These are phyloP conservation scores for Saccharomycopsis schoenii DNA, from an alignment of 805 yeast genomes.

Conservation along the genomic window DNA sequence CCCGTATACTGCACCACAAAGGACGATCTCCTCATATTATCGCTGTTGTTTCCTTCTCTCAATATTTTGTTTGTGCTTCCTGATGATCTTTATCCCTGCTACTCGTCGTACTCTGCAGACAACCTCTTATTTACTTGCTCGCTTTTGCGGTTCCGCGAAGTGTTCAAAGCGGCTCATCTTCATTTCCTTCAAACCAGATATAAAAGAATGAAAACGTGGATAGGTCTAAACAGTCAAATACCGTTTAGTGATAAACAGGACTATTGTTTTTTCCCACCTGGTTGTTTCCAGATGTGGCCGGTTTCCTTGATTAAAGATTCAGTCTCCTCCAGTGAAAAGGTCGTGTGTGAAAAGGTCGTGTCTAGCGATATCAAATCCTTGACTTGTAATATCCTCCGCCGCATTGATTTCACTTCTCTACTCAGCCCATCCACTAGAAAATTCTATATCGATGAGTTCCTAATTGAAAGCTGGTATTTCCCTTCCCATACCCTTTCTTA, in stretches of 20 bases:
- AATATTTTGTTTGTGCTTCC: neutral
- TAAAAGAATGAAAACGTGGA: neutral
- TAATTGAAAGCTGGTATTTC: slow-evolving; percentile 56
- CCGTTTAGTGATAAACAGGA: neutral
- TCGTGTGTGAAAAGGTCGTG: neutral
- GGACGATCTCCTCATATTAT: neutral
- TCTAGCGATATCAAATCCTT: neutral
- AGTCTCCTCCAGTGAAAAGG: too few species aligned
- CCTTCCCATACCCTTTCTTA: slow-evolving; percentile 55
- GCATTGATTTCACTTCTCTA: slow-evolving; percentile 2
- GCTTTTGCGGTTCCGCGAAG: neutral
- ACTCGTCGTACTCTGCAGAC: neutral
- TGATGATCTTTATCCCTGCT: neutral
- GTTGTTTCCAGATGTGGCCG: neutral
- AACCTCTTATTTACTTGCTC: neutral
- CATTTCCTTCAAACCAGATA: neutral
- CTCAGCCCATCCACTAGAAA: slow-evolving; percentile 22
- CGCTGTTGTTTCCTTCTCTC: neutral
- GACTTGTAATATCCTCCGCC: slow-evolving; percentile 20
- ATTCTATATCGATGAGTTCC: slow-evolving; percentile 23
- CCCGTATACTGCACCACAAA: neutral
- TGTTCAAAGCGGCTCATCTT: neutral
- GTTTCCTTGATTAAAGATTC: neutral
- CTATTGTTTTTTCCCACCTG: neutral
- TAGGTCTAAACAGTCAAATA: neutral